Percentiles rank a stretch among this genome's conserved stretches.
These are phyloP conservation scores for Taphrina populina DNA, from an alignment of 1,139 yeast genomes.

Conservation along the genomic window DNA sequence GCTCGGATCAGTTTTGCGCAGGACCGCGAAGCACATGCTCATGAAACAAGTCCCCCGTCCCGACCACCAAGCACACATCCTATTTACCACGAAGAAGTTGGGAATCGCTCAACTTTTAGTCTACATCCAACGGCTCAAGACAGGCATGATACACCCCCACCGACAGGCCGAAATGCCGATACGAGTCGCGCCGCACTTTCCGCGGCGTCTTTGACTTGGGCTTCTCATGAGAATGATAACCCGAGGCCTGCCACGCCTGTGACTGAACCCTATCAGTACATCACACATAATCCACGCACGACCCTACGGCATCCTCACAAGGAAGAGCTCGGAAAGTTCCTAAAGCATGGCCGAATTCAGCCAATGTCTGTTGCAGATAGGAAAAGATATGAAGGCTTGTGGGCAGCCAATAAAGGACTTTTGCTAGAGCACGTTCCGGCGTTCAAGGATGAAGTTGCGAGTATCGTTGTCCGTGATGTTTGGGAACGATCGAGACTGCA, in stretches of 20 bases:
- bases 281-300: slow-evolving; percentile 16
- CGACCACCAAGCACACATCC: slow-evolving; percentile 14
- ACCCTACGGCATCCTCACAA: slow-evolving; percentile 17
- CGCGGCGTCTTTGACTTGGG: slow-evolving; percentile 26
- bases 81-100: not conserved
- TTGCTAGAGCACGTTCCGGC: slow-evolving; percentile 37
- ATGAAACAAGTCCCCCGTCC: slow-evolving; percentile 7
- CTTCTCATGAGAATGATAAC: slow-evolving; percentile 23
- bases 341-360: slow-evolving; percentile 26
- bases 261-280: slow-evolving; percentile 22
- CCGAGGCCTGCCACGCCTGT: slow-evolving; percentile 27
- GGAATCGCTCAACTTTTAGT: slow-evolving; percentile 5
- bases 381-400: slow-evolving; percentile 84
- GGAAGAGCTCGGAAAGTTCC: slow-evolving; percentile 10
- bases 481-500: slow-evolving; percentile 79
- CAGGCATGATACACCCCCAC: slow-evolving; percentile 8
- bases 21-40: slow-evolving; percentile 23
- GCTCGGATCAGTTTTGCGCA: slow-evolving; percentile 30
- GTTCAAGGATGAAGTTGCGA: slow-evolving; percentile 41
- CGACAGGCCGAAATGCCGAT: not conserved
- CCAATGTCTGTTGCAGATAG: slow-evolving; percentile 64
- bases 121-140: not conserved
- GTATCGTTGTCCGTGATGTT: slow-evolving; percentile 65
- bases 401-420: slow-evolving; percentile 69
- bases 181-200: slow-evolving; percentile 22